Evolutionary conservation across 805 yeast species (phyloP), one percentile per base, ranked within the genome.

Genomic region (Starmerella bacillaris): DNA sequence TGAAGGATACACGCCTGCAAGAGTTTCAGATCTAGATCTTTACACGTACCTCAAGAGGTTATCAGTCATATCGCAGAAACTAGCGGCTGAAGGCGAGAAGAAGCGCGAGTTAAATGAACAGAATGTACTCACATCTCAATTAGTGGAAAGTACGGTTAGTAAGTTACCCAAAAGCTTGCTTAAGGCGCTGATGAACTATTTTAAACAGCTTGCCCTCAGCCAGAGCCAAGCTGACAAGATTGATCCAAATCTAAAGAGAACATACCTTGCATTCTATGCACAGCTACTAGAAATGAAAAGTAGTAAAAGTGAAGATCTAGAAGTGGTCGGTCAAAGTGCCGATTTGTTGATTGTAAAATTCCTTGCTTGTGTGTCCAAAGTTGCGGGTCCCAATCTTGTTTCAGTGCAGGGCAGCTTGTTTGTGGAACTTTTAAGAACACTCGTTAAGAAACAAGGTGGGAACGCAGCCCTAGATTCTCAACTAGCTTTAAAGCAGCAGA

Each of bases 191-290:
- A 53, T 44, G 49, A 47, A 31, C 39, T 53, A 55, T 40, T 58
- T 53, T 46, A 54, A 48, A 33, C 47, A 37, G 26, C 43, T 49
- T 38, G 58, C 50, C 5, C 38, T 42, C 4, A 38, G 36, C 35
- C 35, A 42, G 26, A 39, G 35, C 19, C n/a, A n/a, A n/a, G n/a
- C n/a, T n/a, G 27, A 15, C 18, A 37, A 33, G 4, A 39, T 42
- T 16, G 41, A 41, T 8, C 35, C 46, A 8, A 12, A 16, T 16
- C 37, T 42, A 9, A 42, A 42, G 27, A 31, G 46, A 11, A 37
- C 74, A 34, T 59, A 74, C 31, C 52, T 77, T 18, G 66, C 78
- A 18, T 63, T 75, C 38, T 76, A 77, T 51, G 72, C 72, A 37
- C 74, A 71, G 30, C 45, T 72, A 20, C 55, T 74, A 24, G 57